Base-by-base conservation (phyloP, 1,139 yeast species). In the Suhomyces bolitotheri region DNA sequence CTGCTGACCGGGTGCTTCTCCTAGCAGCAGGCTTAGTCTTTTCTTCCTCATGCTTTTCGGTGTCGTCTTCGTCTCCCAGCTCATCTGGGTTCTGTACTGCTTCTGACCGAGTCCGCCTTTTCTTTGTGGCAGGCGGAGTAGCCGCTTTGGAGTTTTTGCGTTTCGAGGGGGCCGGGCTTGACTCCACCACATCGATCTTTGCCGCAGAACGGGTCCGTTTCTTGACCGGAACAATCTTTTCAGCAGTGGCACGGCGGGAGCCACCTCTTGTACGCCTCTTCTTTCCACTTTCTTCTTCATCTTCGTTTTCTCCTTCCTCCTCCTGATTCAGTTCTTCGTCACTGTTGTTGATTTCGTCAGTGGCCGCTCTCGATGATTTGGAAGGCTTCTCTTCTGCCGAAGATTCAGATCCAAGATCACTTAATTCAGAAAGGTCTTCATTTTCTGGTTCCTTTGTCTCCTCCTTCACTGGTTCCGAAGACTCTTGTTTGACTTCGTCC, bases 191-290 rank as follows among this genome's bases (percentile, higher is more conserved):
- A 27, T 53, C 62, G 16, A 53, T 41, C 36, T 52, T 57, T 7
- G 60, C 60, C 4, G 47, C 39, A 1, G 59, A 55, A 17, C 67
- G 46, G 2, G 65, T 60, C 19, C 67, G 46, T 38, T 62, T 63
- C 41, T 58, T 56, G 3, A 57, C 44, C 11, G 37, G 35, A 7
- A 46, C 39, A 5, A 54, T 33, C 26, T 31, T 29, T 11, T 34
- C 39, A 6, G 20, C 20, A 2, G 36, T 14, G 38, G 17, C 23
- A 11, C 22, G 27, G 46, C 20, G 21, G 20, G 13, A 16, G 13
- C 12, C 15, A 7, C 31, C 31, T 7, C 31, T 25, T 4, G 25
- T 22, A 5, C 31, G 16, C 16, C 25, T 21, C 21, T 28, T 28
- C 7, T 25, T 22, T 3, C 16, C 22, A 7, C 16, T 27, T 7